phyloP scores from a whole-genome alignment of 2,329 filamentous ascomycete species.

The Monilinia polystroma region DNA sequence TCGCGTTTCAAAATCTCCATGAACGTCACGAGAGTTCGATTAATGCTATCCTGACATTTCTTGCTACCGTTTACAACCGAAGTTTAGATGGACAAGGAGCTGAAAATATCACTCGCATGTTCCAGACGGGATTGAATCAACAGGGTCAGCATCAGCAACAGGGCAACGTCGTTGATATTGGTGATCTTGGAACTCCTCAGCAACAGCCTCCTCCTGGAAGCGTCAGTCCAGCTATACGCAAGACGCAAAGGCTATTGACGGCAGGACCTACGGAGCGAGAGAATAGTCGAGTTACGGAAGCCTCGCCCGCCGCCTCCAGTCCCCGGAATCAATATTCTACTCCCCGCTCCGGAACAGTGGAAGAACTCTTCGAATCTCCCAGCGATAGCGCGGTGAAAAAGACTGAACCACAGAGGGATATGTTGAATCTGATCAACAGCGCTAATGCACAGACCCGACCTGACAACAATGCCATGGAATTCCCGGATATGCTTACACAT shows the following conservation, averaged over 20 bases:
- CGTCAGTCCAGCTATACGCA: slow-evolving; percentile 35
- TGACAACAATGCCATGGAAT: slow-evolving; percentile 44
- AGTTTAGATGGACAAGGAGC: slow-evolving; percentile 81
- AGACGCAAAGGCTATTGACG: slow-evolving; percentile 40
- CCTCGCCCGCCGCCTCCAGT: slow-evolving; percentile 36
- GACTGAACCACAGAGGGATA: slow-evolving; percentile 58
- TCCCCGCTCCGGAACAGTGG: slow-evolving; percentile 53
- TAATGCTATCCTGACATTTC: slow-evolving; percentile 95
- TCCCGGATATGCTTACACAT: slow-evolving; percentile 51
- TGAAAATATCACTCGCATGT: slow-evolving; percentile 80
- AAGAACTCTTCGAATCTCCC: slow-evolving; percentile 57
- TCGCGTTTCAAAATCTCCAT: slow-evolving; percentile 86
- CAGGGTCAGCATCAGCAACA: slow-evolving; percentile 50
- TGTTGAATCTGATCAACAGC: slow-evolving; percentile 66
- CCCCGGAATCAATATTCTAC: slow-evolving; percentile 37
- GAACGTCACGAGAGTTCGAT: slow-evolving; percentile 98
- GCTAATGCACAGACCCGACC: slow-evolving; percentile 55
- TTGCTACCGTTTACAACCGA: slow-evolving; percentile 94
- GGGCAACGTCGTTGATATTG: slow-evolving; percentile 60
- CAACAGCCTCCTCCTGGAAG: slow-evolving; percentile 31
- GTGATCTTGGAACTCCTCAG: slow-evolving; percentile 48
- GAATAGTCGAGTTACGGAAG: slow-evolving; percentile 19
- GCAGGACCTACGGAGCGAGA: slow-evolving; percentile 32
- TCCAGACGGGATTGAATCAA: slow-evolving; percentile 70
- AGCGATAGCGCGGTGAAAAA: slow-evolving; percentile 51